Percentiles rank a stretch among this genome's conserved stretches.
Conservation (phyloP, 345 rosid species). For the Acer negundo region DNA sequence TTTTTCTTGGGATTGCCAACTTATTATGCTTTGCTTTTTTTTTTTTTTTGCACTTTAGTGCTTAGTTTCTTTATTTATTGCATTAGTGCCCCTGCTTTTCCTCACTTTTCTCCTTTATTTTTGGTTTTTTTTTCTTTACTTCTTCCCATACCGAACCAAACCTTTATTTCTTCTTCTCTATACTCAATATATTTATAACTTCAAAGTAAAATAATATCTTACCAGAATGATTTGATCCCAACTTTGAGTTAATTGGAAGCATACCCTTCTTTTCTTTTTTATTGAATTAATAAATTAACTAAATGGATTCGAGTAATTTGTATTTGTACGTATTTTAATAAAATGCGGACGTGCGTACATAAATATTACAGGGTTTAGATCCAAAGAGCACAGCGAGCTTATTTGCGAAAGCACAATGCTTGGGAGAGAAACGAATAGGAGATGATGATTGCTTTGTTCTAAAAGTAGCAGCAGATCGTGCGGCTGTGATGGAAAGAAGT, state of each 20-base stretch:
- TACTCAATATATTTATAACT: neutral
- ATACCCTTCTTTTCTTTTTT: neutral
- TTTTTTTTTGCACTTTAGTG: slow-evolving; percentile 22
- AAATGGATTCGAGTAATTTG: too few relatives aligned
- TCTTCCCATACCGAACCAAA: slow-evolving; percentile 6
- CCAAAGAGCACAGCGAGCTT: slow-evolving; percentile 84
- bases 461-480: slow-evolving; percentile 82
- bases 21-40: slow-evolving; percentile 26
- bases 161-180: neutral
- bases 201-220: slow-evolving; percentile 1
- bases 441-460: slow-evolving; percentile 88
- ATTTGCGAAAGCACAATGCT: slow-evolving; percentile 76
- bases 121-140: slow-evolving; percentile 22
- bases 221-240: slow-evolving; percentile 10
- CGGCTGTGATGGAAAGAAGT: slow-evolving; percentile 70
- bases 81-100: slow-evolving; percentile 21
- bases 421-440: slow-evolving; percentile 82
- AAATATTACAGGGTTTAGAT: slow-evolving; percentile 66
- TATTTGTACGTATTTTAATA: too few relatives aligned
- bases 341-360: too few relatives aligned
- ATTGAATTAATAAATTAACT: neutral
- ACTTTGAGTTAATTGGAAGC: slow-evolving; percentile 5
- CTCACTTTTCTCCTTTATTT: slow-evolving; percentile 17
- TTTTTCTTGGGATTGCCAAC: slow-evolving; percentile 51
- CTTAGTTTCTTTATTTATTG: slow-evolving; percentile 13